phyloP scores from a whole-genome alignment of 306 rosid species.

The Cyamopsis tetragonoloba region DNA sequence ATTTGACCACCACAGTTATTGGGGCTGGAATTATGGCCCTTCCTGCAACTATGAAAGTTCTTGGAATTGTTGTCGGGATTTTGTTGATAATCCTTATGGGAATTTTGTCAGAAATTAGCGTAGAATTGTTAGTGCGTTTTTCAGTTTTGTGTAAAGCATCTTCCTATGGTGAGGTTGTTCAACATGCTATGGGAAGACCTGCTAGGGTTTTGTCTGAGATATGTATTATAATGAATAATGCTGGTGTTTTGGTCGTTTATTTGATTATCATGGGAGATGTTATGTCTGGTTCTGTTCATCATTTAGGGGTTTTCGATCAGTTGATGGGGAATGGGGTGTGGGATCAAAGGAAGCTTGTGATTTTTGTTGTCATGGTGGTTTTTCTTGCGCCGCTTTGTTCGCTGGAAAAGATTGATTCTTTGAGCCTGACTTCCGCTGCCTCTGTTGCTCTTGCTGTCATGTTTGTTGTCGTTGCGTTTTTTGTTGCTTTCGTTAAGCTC shows the following conservation, averaged over 20 bases:
- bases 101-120: slow-evolving; percentile 73
- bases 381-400: slow-evolving; percentile 92
- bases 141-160: slow-evolving; percentile 63
- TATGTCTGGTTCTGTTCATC: slow-evolving; percentile 88
- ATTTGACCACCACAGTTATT: slow-evolving; percentile 77
- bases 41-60: slow-evolving; percentile 97
- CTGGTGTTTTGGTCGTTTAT: slow-evolving; percentile 78
- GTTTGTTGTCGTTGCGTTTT: slow-evolving; percentile 69
- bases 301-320: slow-evolving; percentile 88
- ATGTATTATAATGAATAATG: slow-evolving; percentile 79
- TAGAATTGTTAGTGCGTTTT: slow-evolving; percentile 68
- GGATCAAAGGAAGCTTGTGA: slow-evolving; percentile 83
- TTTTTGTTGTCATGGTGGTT: slow-evolving; percentile 58
- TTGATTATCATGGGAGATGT: slow-evolving; percentile 98
- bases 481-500: slow-evolving; percentile 65
- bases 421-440: slow-evolving; percentile 95
- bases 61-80: slow-evolving; percentile 67
- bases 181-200: slow-evolving; percentile 69
- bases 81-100: slow-evolving; percentile 74
- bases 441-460: slow-evolving; percentile 86
- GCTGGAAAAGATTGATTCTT: slow-evolving; percentile 79
- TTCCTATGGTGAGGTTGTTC: slow-evolving; percentile 87
- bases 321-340: slow-evolving; percentile 82
- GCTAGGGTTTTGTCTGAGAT: slow-evolving; percentile 72
- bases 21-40: slow-evolving; percentile 98